These are phyloP conservation scores for Rostrohypoxylon terebratum DNA, from an alignment of 495 filamentous ascomycete genomes.

Conservation along the genomic window DNA sequence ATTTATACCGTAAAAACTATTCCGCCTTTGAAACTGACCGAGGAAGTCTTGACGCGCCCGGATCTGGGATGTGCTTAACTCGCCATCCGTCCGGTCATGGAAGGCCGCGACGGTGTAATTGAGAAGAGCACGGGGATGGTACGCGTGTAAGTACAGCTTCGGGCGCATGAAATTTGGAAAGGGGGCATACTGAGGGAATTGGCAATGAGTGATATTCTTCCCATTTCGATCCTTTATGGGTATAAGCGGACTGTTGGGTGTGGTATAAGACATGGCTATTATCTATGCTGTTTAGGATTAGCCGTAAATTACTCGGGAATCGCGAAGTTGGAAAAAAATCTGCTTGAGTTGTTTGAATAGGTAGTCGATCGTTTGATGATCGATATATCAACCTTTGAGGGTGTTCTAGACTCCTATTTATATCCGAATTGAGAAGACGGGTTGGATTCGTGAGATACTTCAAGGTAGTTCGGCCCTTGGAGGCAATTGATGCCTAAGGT, in stretches of 20 bases:
- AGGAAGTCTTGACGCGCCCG: conserved; percentile 1
- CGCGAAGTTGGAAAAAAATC: neutral
- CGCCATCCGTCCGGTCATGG: neutral
- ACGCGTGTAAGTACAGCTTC: neutral
- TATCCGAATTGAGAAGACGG: neutral
- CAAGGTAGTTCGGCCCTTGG: neutral
- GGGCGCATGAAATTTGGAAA: conserved; percentile 13
- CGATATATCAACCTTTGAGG: neutral
- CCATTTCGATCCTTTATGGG: neutral
- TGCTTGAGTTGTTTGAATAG: neutral
- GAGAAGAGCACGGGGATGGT: conserved; percentile 28
- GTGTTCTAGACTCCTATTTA: neutral
- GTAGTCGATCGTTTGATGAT: neutral
- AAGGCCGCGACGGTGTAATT: conserved; percentile 31
- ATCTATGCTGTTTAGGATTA: neutral
- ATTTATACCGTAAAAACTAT: neutral
- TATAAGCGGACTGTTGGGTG: neutral
- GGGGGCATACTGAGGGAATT: conserved; percentile 23
- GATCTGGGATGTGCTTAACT: conserved; percentile 11
- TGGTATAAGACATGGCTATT: neutral
- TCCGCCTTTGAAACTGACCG: neutral
- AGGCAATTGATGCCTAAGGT: neutral
- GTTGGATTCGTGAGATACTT: neutral
- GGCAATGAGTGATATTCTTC: neutral
- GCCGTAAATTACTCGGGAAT: neutral